Evolutionary conservation across 2,329 filamentous ascomycete species (phyloP).

Genomic region (Aspergillus sergii): DNA sequence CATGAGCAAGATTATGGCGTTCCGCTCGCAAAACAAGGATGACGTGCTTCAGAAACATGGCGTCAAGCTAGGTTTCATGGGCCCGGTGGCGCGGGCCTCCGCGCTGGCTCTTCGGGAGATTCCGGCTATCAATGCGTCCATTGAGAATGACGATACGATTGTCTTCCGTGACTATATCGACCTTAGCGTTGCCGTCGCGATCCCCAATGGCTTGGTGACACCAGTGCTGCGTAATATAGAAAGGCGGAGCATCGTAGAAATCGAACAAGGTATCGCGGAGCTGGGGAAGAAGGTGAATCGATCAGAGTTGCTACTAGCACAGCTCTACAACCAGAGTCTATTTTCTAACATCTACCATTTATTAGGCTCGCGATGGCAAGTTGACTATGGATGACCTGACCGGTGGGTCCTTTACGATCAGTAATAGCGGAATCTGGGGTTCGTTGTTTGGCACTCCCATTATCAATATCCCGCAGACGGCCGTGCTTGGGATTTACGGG

Average conservation of each 20-base stretch:
- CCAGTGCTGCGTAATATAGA: neutral
- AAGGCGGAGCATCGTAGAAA: neutral
- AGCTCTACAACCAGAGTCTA: neutral
- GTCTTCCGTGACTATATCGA: neutral
- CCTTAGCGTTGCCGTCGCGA: neutral
- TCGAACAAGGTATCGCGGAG: neutral
- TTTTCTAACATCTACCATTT: neutral
- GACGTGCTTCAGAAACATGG: neutral
- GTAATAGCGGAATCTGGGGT: neutral
- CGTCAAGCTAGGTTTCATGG: neutral
- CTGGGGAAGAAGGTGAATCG: neutral
- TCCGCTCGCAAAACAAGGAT: neutral
- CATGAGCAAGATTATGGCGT: neutral
- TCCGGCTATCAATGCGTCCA: neutral
- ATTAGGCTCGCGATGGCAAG: neutral
- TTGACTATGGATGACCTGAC: neutral
- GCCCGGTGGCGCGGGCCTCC: neutral
- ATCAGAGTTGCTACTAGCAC: neutral
- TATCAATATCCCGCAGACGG: neutral
- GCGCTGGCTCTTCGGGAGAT: slow-evolving; percentile 1
- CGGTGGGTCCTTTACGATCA: neutral
- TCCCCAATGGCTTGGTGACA: neutral
- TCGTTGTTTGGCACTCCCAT: neutral
- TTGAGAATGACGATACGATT: neutral
- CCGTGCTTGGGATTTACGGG: neutral